These are phyloP conservation scores for Gnomoniopsis sp. DNA, from an alignment of 2,329 filamentous ascomycete genomes.

Conservation along the genomic window DNA sequence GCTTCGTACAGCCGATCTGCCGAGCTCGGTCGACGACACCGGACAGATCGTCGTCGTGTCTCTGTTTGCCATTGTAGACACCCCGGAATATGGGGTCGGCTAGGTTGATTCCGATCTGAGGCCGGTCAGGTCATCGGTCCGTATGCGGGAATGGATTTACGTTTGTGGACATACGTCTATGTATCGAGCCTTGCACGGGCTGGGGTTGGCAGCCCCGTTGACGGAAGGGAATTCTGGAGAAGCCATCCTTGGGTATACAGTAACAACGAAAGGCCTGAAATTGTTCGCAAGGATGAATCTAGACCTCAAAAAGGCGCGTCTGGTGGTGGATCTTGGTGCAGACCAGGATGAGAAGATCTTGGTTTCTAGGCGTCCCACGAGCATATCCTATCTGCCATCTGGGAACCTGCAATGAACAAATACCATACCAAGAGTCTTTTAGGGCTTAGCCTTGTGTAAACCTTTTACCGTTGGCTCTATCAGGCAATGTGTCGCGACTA, in stretches of 20 bases:
- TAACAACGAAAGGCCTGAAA: neutral
- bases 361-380: conserved; percentile 1
- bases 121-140: conserved; percentile 12
- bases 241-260: conserved; percentile 15
- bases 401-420: too few species aligned
- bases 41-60: conserved; percentile 69
- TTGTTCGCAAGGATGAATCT: neutral
- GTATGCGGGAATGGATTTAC: conserved; percentile 1
- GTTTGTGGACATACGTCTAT: conserved; percentile 52
- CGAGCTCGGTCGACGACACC: conserved; percentile 76
- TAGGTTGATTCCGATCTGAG: conserved; percentile 87
- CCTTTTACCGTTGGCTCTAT: neutral
- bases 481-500: neutral
- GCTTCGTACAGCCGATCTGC: conserved; percentile 77
- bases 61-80: conserved; percentile 73
- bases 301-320: neutral
- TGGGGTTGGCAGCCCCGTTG: conserved; percentile 1
- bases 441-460: too few species aligned
- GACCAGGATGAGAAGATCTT: conserved; percentile 4
- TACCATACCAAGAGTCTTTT: too few species aligned
- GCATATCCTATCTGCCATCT: neutral
- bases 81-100: conserved; percentile 89
- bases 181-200: conserved; percentile 49
- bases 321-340: neutral
- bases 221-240: conserved; percentile 14